Percentiles rank a stretch among this genome's conserved stretches.
Conservation (phyloP, 306 rosid species). For the Lathyrus tuberosus region DNA sequence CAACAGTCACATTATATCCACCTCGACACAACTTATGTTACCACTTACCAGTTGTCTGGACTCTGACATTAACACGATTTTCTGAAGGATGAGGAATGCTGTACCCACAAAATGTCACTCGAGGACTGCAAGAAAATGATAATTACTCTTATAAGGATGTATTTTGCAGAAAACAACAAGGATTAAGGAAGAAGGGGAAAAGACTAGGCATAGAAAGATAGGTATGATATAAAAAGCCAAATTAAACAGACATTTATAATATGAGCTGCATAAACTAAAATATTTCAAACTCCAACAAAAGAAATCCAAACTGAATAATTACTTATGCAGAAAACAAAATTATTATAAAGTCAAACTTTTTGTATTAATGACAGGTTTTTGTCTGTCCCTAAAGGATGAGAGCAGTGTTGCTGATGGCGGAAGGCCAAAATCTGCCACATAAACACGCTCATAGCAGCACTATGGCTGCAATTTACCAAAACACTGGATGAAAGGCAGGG, state of each 20-base stretch:
- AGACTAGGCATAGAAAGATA: not conserved
- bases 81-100: conserved; percentile 96
- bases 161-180: not conserved
- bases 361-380: not conserved
- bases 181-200: conserved; percentile 7
- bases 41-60: conserved; percentile 87
- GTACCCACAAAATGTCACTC: conserved; percentile 71
- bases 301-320: not conserved
- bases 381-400: not conserved
- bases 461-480: not conserved
- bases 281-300: conserved; percentile 12
- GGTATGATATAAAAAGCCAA: not conserved
- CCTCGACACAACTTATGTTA: conserved; percentile 29
- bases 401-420: not conserved
- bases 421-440: not conserved
- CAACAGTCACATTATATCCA: not conserved
- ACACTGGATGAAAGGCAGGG: not conserved
- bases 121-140: conserved; percentile 62
- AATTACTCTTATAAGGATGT: conserved; percentile 16
- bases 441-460: not conserved
- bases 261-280: not conserved
- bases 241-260: not conserved
- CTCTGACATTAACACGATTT: conserved; percentile 74
- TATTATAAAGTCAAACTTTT: not conserved
- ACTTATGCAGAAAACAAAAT: conserved; percentile 2